Conservation (phyloP, 2,329 filamentous ascomycete species). For the Akanthomyces lecanii region DNA sequence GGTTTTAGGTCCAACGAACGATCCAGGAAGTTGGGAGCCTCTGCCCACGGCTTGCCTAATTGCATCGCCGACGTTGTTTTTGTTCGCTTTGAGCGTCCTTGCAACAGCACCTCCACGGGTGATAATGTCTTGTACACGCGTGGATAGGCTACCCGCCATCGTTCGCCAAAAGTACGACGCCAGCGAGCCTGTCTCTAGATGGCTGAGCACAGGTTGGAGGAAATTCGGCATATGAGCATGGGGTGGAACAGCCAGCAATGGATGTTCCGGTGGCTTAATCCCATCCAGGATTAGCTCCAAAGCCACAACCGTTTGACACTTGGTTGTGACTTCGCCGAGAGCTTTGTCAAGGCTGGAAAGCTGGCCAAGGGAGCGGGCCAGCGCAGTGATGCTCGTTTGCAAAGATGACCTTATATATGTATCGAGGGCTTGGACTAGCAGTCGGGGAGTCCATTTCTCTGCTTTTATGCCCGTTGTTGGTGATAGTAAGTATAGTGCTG, state of each 20-base stretch:
- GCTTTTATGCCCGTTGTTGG: slow-evolving; percentile 52
- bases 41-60: slow-evolving; percentile 78
- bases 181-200: slow-evolving; percentile 83
- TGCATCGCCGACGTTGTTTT: slow-evolving; percentile 68
- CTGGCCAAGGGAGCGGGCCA: slow-evolving; percentile 72
- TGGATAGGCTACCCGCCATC: slow-evolving; percentile 71
- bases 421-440: slow-evolving; percentile 74
- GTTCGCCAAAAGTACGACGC: slow-evolving; percentile 92
- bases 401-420: slow-evolving; percentile 77
- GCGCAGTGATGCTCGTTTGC: slow-evolving; percentile 69
- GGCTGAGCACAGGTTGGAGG: slow-evolving; percentile 65
- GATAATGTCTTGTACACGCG: slow-evolving; percentile 79
- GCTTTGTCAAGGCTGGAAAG: slow-evolving; percentile 79
- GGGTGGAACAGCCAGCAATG: slow-evolving; percentile 46
- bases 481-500: slow-evolving; percentile 77
- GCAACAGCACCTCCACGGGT: slow-evolving; percentile 78
- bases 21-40: slow-evolving; percentile 66
- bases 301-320: slow-evolving; percentile 89
- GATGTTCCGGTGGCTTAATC: slow-evolving; percentile 65
- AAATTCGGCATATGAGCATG: slow-evolving; percentile 46
- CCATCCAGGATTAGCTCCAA: slow-evolving; percentile 72
- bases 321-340: slow-evolving; percentile 72
- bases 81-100: slow-evolving; percentile 72
- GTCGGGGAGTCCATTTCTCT: slow-evolving; percentile 59
- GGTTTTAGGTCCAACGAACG: slow-evolving; percentile 38